Conservation (phyloP, 1,139 yeast genomes). For the Kodamaea derodonti region DNA sequence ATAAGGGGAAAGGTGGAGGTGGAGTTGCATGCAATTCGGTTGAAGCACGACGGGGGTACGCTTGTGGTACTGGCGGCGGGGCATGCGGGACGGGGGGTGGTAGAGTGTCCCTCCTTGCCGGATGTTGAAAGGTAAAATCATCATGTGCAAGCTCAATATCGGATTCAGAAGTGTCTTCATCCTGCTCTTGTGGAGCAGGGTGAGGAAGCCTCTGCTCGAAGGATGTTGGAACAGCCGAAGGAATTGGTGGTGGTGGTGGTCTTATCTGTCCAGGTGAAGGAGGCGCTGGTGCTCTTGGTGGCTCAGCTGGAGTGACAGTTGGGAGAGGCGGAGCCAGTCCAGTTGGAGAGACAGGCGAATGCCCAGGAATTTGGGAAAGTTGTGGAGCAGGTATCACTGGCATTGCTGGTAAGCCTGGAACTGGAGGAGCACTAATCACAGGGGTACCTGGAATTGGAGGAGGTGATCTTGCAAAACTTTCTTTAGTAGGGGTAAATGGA, state of each 20-base stretch:
- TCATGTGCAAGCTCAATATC: constrained; percentile 1
- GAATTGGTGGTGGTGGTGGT: constrained; percentile 13
- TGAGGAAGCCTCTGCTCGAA: constrained; percentile 4
- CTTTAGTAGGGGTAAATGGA: constrained; percentile 3
- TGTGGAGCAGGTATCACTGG: not conserved
- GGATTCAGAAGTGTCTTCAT: not conserved
- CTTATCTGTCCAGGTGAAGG: not conserved
- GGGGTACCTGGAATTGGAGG: constrained; percentile 3
- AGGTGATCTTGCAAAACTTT: not conserved
- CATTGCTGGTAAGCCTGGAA: not conserved
- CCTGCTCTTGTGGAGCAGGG: constrained; percentile 8
- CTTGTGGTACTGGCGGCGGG: constrained; percentile 2
- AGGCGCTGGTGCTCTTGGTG: constrained; percentile 7
- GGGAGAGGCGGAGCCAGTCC: constrained; percentile 9
- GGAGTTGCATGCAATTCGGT: constrained; percentile 18
- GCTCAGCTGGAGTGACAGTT: constrained; percentile 11
- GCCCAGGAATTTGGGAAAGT: not conserved
- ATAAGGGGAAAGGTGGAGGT: constrained; percentile 11
- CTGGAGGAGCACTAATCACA: not conserved
- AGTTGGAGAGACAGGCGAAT: constrained; percentile 10
- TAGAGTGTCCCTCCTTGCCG: not conserved
- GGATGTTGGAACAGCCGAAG: constrained; percentile 5
- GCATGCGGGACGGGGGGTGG: constrained; percentile 5
- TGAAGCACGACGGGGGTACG: constrained; percentile 15
- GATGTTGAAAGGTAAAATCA: constrained; percentile 1